Base-by-base conservation (phyloP, 2,329 filamentous ascomycete genomes). In the Penicillium sp. region DNA sequence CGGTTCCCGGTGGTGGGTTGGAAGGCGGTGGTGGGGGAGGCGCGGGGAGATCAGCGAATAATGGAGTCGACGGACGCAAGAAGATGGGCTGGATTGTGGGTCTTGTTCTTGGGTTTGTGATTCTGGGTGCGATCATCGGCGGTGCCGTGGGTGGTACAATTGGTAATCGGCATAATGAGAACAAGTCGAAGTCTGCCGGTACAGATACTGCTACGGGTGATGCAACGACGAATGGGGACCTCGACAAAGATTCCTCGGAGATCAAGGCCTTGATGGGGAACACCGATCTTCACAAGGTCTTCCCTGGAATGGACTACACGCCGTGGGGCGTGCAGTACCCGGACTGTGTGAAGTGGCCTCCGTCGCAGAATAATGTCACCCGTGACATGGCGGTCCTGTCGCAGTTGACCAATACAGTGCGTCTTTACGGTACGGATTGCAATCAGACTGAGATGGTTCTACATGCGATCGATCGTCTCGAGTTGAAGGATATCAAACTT, bases 381-480 rank as follows among this genome's bases (percentile, higher is more conserved):
- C 86, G 91, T 52, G 93, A 97, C 71, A 79, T 97, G 57, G 93
- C 94, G 1, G 87, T 97, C 10, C 85, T 97, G 50, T 92, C 90
- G 13, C 92, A 96, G 72, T 81, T 97, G 43, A 96, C 92, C 58
- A 92, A 96, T 71, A 87, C 87, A 3, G 84, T 97, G 47, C 88
- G 93, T 8, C 81, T 97, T 1, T 97, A 97, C 72, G 93, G 93
- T 49, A 97, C 91, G 13, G 93, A 97, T 77, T 97, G 93, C 82
- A 97, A 97, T 75, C 93, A 97, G 76, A 97, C 93, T 0, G 85
- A 96, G 74, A 94, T 97, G 89, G 85, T 95, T 0, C 79, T 97
- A 9, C 87, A 94, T 67, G 87, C 92, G 21, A 88, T 97, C 65
- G 81, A 90, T 56, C 82, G 82, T 50, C 81, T 97, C 13, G 81